Evolutionary conservation across 1,139 yeast species (phyloP).

Genomic region (Hansenula lynferdii): DNA sequence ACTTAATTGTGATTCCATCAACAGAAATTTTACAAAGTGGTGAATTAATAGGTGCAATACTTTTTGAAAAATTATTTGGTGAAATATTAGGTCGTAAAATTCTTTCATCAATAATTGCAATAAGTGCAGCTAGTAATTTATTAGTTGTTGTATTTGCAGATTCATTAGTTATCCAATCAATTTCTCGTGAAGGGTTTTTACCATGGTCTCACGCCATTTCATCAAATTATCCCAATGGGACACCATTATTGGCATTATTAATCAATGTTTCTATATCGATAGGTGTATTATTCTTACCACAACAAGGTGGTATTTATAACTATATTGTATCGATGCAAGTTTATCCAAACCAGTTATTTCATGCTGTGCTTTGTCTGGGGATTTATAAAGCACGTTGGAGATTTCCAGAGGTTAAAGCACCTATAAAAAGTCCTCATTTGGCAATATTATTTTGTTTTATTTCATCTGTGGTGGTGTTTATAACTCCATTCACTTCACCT

Average conservation of each 20-base stretch:
- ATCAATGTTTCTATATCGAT: conserved; percentile 28
- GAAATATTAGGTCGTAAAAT: conserved; percentile 41
- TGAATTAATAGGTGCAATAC: conserved; percentile 49
- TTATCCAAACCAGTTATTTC: conserved; percentile 47
- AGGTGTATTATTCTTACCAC: conserved; percentile 27
- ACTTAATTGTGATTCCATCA: conserved; percentile 49
- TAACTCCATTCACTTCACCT: conserved; percentile 12
- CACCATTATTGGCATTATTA: conserved; percentile 42
- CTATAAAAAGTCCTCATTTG: conserved; percentile 34
- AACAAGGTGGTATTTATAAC: conserved; percentile 37
- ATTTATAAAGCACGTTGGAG: conserved; percentile 41
- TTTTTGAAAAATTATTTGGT: conserved; percentile 54
- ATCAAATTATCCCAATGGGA: conserved; percentile 50
- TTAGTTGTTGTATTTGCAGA: conserved; percentile 55
- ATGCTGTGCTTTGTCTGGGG: conserved; percentile 45
- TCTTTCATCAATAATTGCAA: conserved; percentile 47
- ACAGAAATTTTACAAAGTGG: conserved; percentile 43
- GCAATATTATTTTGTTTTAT: conserved; percentile 11
- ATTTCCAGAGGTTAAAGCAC: conserved; percentile 42
- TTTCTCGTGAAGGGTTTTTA: conserved; percentile 54
- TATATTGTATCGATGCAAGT: conserved; percentile 53
- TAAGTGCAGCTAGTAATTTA: conserved; percentile 58
- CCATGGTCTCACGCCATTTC: conserved; percentile 50
- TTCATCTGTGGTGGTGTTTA: conserved; percentile 9
- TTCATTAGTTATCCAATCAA: conserved; percentile 55